Conservation (phyloP, 2,329 filamentous ascomycete genomes). For the Chaetomium sp. region DNA sequence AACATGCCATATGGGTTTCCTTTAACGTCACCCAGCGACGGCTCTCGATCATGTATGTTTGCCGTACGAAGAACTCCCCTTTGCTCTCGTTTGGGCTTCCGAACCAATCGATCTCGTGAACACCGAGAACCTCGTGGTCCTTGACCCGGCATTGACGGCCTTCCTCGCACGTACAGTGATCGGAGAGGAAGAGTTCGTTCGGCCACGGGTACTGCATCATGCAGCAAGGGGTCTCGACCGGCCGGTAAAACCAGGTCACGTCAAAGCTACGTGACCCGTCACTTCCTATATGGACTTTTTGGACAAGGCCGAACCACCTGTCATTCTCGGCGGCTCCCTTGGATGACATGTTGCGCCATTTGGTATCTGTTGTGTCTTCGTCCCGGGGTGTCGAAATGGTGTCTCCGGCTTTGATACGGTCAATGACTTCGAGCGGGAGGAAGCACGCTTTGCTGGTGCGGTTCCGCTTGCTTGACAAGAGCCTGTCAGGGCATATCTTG, state of each 20-base stretch:
- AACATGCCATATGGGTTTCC: slow-evolving; percentile 57
- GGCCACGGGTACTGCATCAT: slow-evolving; percentile 67
- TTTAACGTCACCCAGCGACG: slow-evolving; percentile 64
- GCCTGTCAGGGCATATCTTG: not conserved
- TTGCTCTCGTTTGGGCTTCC: slow-evolving; percentile 47
- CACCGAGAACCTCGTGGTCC: slow-evolving; percentile 58
- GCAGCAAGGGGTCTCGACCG: slow-evolving; percentile 70
- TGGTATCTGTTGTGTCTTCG: slow-evolving; percentile 47
- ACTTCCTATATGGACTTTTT: slow-evolving; percentile 49
- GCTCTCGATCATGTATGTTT: slow-evolving; percentile 64
- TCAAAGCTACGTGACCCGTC: slow-evolving; percentile 53
- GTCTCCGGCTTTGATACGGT: slow-evolving; percentile 48
- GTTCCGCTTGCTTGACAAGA: not conserved
- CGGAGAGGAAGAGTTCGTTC: slow-evolving; percentile 76
- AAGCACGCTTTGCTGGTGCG: slow-evolving; percentile 35
- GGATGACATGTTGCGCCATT: slow-evolving; percentile 57
- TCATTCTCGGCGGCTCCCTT: slow-evolving; percentile 48
- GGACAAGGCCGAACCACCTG: slow-evolving; percentile 73
- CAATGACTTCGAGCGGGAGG: slow-evolving; percentile 32
- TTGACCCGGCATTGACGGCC: slow-evolving; percentile 46
- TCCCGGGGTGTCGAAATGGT: slow-evolving; percentile 54
- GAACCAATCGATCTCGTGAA: slow-evolving; percentile 62
- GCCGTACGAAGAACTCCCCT: slow-evolving; percentile 67
- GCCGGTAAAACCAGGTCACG: slow-evolving; percentile 73
- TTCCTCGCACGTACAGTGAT: slow-evolving; percentile 71